Base-by-base conservation (phyloP, 495 filamentous ascomycete genomes). In the Neurospora pannonica region DNA sequence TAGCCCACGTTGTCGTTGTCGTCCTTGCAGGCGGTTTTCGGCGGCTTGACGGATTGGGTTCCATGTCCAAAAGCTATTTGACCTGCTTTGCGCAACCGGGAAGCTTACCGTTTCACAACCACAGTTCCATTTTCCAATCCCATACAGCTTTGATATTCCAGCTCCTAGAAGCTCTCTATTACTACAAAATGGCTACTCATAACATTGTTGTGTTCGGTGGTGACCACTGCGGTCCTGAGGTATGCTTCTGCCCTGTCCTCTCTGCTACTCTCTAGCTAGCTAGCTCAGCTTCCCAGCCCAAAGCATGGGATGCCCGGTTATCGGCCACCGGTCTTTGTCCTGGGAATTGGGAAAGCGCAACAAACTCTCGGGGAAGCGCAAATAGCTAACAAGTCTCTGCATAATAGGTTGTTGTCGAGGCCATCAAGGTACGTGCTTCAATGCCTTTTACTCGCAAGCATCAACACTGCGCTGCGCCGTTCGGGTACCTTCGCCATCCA, bases 211-310 rank as follows among this genome's bases (percentile, higher is more conserved):
- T 94, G 67, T 94, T 94, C 80, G 90, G 84, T 78, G 96, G 96
- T 80, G 96, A 99, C 83, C 94, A 97, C 84, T 94, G 92, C 79
- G 96, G 96, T 81, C 96, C 96, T 15, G 96, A 99, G 90, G 96
- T 96, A 81, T 75, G 87, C 78, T 21, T 40, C 21, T 28, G 19
- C 60, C 69, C 38, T 48, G 13, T 69, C 38, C 54, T 17, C n/a
- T 71, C 54, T 54, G n/a, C 46, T 10, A 4, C n/a, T 11, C 4
- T 11, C 62, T 38, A 4, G 5, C 13, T 13, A 36, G 43, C 43
- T 28, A 21, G 43, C n/a, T 67, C 54, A 67, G 28, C 54, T 62
- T 67, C 54, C 54, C 54, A 9, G 54, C 54, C 28, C 54, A 62
- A 34, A 62, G 54, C 13, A 34, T 34, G 54, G 54, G 54, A 34